Conservation (phyloP, 1,139 yeast species). For the Kodamaea sp. region DNA sequence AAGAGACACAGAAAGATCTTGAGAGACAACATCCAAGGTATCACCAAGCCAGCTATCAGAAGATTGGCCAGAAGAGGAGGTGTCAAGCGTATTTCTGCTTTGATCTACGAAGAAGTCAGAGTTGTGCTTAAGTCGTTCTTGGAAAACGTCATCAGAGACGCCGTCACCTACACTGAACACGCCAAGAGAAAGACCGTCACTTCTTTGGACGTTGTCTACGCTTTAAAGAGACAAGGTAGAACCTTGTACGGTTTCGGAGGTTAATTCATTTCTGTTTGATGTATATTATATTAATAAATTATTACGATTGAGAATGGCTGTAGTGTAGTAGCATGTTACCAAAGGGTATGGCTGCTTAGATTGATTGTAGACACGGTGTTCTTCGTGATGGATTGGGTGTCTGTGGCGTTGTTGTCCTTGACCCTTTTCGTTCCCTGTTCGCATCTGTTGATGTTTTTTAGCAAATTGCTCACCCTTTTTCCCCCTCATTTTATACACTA, state of each 20-base stretch:
- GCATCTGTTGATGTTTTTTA: neutral
- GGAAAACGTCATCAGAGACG: conserved; percentile 97
- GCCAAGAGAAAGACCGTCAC: conserved; percentile 99
- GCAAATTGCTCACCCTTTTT: neutral
- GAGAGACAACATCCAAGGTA: conserved; percentile 99
- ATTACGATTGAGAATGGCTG: conserved; percentile 6
- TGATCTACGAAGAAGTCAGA: conserved; percentile 98
- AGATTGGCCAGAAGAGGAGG: conserved; percentile 99
- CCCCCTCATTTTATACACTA: too few species aligned
- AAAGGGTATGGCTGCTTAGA: neutral
- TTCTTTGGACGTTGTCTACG: conserved; percentile 97
- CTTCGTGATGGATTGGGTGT: too few species aligned
- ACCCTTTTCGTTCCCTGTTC: neutral
- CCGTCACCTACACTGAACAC: conserved; percentile 99
- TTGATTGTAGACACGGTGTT: too few species aligned
- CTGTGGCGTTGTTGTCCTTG: neutral
- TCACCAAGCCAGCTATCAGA: conserved; percentile 99
- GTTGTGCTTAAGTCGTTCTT: conserved; percentile 94
- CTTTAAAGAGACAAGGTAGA: conserved; percentile 99
- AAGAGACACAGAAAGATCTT: conserved; percentile 99
- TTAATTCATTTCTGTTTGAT: conserved; percentile 42
- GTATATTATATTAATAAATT: conserved; percentile 19
- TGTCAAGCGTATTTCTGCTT: conserved; percentile 99
- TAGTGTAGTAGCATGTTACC: conserved; percentile 1
- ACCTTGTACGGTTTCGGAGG: conserved; percentile 99